Percentiles rank a stretch among this genome's conserved stretches.
These are phyloP conservation scores for Neonectria hederae DNA, from an alignment of 2,329 filamentous ascomycete species.

Conservation along the genomic window DNA sequence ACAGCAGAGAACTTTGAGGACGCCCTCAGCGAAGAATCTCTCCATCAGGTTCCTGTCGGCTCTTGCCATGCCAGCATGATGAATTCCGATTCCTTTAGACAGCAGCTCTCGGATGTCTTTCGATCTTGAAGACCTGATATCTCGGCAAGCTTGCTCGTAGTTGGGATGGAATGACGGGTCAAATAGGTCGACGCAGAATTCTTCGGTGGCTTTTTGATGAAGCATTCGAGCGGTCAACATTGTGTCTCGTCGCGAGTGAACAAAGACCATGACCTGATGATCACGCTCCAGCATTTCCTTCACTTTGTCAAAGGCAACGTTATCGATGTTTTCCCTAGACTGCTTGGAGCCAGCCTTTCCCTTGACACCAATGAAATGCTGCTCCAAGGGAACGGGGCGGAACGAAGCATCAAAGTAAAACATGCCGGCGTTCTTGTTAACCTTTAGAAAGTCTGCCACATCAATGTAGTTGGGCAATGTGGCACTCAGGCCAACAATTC, in stretches of 20 bases:
- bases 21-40: conserved; percentile 85
- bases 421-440: conserved; percentile 89
- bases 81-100: conserved; percentile 90
- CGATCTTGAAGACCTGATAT: conserved; percentile 87
- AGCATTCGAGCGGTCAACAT: conserved; percentile 87
- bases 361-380: conserved; percentile 97
- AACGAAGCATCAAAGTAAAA: conserved; percentile 99
- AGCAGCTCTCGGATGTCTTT: conserved; percentile 89
- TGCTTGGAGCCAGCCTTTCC: conserved; percentile 85
- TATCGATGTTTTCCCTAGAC: conserved; percentile 89
- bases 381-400: conserved; percentile 92
- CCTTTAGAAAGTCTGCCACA: conserved; percentile 95
- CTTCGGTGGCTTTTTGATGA: conserved; percentile 84
- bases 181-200: conserved; percentile 82
- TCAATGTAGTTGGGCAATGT: conserved; percentile 97
- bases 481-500: conserved; percentile 93
- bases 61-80: conserved; percentile 96
- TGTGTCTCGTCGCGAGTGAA: conserved; percentile 95
- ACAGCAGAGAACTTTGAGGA: conserved; percentile 98
- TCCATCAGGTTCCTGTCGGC: conserved; percentile 97
- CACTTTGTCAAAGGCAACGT: conserved; percentile 91
- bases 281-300: conserved; percentile 88
- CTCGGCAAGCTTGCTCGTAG: conserved; percentile 81
- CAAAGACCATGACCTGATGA: conserved; percentile 99
- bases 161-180: conserved; percentile 81